These are phyloP conservation scores for Aspergillus sojae DNA, from an alignment of 2,329 filamentous ascomycete genomes.

Conservation along the genomic window DNA sequence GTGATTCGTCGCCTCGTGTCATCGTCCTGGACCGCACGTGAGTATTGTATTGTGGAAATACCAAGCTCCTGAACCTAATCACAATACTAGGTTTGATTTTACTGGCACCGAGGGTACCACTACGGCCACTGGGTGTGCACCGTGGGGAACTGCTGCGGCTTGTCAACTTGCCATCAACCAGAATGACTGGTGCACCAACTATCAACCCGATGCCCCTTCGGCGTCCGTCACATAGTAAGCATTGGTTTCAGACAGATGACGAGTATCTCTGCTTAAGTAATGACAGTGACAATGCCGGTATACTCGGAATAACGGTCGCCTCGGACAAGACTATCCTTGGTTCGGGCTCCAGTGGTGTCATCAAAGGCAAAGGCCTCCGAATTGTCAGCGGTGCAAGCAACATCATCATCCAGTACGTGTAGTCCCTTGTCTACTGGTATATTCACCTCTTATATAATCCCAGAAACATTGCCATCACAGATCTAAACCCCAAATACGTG, in stretches of 20 bases:
- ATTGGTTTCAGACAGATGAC: too few relatives aligned
- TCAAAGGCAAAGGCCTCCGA: conserved; percentile 61
- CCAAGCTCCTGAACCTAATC: neutral
- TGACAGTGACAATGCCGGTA: conserved; percentile 53
- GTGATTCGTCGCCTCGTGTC: conserved; percentile 55
- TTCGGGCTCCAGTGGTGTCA: conserved; percentile 55
- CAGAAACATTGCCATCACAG: conserved; percentile 56
- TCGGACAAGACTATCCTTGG: conserved; percentile 63
- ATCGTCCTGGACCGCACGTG: conserved; percentile 50
- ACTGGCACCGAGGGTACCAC: conserved; percentile 37
- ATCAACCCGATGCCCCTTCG: conserved; percentile 56
- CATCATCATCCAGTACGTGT: conserved; percentile 57
- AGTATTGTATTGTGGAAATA: neutral
- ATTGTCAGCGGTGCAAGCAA: conserved; percentile 53
- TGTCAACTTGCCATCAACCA: conserved; percentile 66
- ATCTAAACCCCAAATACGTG: conserved; percentile 60
- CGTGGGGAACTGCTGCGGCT: conserved; percentile 55
- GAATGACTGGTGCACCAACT: conserved; percentile 62
- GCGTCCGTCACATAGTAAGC: conserved; percentile 41
- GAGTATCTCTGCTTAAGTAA: neutral
- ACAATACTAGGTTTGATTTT: conserved; percentile 16
- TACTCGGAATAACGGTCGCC: conserved; percentile 54
- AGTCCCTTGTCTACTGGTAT: too few relatives aligned
- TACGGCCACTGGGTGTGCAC: conserved; percentile 59
- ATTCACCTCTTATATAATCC: neutral